Evolutionary conservation across 768 basidiomycete species (phyloP).

Genomic region (Termitomyces bulborhizus): DNA sequence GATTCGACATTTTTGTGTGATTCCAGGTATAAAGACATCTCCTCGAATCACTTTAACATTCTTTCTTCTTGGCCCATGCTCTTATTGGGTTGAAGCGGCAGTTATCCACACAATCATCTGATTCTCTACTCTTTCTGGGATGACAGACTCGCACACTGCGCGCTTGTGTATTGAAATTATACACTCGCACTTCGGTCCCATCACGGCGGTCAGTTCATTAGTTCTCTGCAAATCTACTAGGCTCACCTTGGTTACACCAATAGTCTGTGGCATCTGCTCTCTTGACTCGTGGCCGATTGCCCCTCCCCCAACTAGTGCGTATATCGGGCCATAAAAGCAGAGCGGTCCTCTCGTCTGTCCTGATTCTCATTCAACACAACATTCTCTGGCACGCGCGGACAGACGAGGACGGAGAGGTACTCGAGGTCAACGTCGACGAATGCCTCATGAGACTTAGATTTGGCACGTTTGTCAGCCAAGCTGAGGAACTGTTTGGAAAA

Average conservation of each 20-base stretch:
- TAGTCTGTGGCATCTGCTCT: constrained; percentile 72
- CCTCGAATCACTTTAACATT: neutral
- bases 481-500: constrained; percentile 64
- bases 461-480: constrained; percentile 73
- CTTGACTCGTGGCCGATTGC: constrained; percentile 79
- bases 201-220: constrained; percentile 48
- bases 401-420: constrained; percentile 66
- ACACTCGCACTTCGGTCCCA: constrained; percentile 50
- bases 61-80: neutral
- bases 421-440: constrained; percentile 80
- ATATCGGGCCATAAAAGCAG: constrained; percentile 64
- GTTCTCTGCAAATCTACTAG: neutral
- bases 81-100: neutral
- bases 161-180: constrained; percentile 53
- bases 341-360: constrained; percentile 59
- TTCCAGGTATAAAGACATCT: neutral
- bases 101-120: neutral
- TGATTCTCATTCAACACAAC: constrained; percentile 88
- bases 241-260: neutral
- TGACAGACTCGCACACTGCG: constrained; percentile 54
- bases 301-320: constrained; percentile 60
- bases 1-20: neutral
- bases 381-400: constrained; percentile 78
- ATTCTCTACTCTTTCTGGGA: constrained; percentile 15
- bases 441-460: constrained; percentile 80